Base-by-base conservation (phyloP, 2,329 filamentous ascomycete genomes). In the Macrophomina pseudophaseolina region DNA sequence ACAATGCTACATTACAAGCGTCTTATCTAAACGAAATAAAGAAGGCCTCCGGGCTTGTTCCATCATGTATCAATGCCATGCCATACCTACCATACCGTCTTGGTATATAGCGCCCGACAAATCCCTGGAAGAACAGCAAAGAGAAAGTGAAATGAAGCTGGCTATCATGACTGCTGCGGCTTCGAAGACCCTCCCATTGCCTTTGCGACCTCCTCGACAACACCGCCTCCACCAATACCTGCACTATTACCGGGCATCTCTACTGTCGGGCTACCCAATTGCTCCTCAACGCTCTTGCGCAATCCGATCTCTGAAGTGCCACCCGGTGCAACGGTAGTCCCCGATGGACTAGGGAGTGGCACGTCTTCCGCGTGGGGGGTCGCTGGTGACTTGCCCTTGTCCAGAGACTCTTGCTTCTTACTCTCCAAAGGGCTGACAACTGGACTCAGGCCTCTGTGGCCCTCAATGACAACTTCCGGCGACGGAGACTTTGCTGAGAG, bases 211-310 rank as follows among this genome's bases (percentile, higher is more conserved):
- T 62, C 58, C 32, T 62, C 58, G 2, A 35, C 46, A 33, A 62
- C 58, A 30, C 42, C 28, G 5, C 18, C 9, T 18, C 3, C 16
- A n/a, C 16, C 52, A 3, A 18, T 35, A 16, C 42, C 58, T 16
- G 32, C 42, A n/a, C 54, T 32, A 35, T 42, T 60, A 48, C 58
- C 32, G 4, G 42, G 44, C n/a, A 42, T 28, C n/a, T 62, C 58
- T 5, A 28, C 30, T 5, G 9, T 28, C 48, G 60, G 60, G 33
- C 60, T 64, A 3, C 46, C 23, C 7, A 64, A 32, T 12, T 40
- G 35, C 40, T 64, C 60, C 60, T 64, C 60, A 7, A 64, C 12
- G 48, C 60, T 64, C 23, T 64, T 64, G 8, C 60, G 48, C 33
- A 64, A n/a, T 2, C 60, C 60, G 1, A 64, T 14, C 8, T 64